Base-by-base conservation (phyloP, 2,329 filamentous ascomycete genomes). In the Chrysoporthe cubensis region DNA sequence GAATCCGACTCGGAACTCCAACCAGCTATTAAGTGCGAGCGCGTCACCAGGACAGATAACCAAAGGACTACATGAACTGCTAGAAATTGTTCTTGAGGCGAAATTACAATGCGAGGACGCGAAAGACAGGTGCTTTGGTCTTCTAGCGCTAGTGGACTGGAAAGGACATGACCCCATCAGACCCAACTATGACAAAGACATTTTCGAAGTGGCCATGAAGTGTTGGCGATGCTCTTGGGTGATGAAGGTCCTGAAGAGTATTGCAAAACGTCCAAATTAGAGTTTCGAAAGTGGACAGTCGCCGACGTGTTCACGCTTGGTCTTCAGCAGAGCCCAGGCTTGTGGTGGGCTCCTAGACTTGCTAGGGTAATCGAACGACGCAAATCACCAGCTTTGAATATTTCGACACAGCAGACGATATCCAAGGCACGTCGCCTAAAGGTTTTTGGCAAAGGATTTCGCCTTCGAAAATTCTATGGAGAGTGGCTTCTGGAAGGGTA, bases 181-280 rank as follows among this genome's bases (percentile, higher is more conserved):
- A 3, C 64, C 58, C 37, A 37, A 66, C 13, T 66, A 62, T 16
- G 14, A 3, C 13, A 54, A 32, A 37, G 58, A 66, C 40, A 13
- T 7, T 8, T 43, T 62, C 7, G 57, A 56, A 3, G 16, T 66
- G 6, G 18, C 58, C 18, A 1, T 56, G 18, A 66, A n/a, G 40
- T 43, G 46, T 9, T 66, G 5, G 40, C 2, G 5, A 18, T 56
- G 7, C 4, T 43, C 11, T 9, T 37, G 40, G 3, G 21, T 26
- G 57, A 42, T 57, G n/a, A 32, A n/a, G 54, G 34, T 32, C 1
- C 16, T 21, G 11, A 2, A 21, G 8, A 11, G 21, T 16, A 46
- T 44, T 21, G 3, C 21, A 8, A 14, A 7, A 13, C 13, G 7
- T 1, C 5, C 44, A 14, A 3, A 13, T 32, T 18, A 32, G 4